Percentiles rank a stretch among this genome's conserved stretches.
phyloP scores from a whole-genome alignment of 1,139 yeast species.

The Kurtzmaniella quercitrusa region DNA sequence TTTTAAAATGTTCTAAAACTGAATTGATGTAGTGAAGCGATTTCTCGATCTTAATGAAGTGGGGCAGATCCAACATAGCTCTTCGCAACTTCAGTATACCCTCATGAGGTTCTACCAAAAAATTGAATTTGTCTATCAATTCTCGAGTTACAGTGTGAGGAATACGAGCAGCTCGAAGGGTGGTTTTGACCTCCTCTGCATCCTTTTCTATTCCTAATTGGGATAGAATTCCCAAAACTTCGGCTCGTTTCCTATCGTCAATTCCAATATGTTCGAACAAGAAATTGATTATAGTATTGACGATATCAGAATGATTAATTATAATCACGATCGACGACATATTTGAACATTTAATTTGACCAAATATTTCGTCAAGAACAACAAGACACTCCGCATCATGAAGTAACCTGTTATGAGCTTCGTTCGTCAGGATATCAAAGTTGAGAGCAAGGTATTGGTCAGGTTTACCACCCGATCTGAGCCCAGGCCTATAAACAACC shows the following conservation, averaged over 20 bases:
- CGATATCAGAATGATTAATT: conserved; percentile 74
- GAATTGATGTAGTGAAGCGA: conserved; percentile 57
- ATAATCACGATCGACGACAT: conserved; percentile 51
- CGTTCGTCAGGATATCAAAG: conserved; percentile 71
- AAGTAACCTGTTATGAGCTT: conserved; percentile 36
- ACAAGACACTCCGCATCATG: conserved; percentile 87
- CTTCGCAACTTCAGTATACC: conserved; percentile 62
- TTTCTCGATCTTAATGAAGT: conserved; percentile 55
- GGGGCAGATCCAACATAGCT: conserved; percentile 72
- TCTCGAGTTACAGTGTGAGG: conserved; percentile 82
- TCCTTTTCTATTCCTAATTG: conserved; percentile 72
- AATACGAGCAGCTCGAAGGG: conserved; percentile 63
- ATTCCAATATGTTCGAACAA: conserved; percentile 76
- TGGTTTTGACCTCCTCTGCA: conserved; percentile 59
- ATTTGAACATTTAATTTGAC: conserved; percentile 44
- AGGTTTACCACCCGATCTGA: conserved; percentile 61
- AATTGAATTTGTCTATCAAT: conserved; percentile 68
- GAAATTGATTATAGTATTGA: conserved; percentile 58
- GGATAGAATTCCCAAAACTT: conserved; percentile 68
- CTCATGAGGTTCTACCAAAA: conserved; percentile 59
- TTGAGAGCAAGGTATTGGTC: conserved; percentile 75
- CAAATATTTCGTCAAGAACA: conserved; percentile 69
- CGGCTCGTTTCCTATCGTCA: conserved; percentile 54
- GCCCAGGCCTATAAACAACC: conserved; percentile 69
- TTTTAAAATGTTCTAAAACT: conserved; percentile 50